phyloP scores from a whole-genome alignment of 164 flowering plant genomes.

The Aristolochia californica region DNA sequence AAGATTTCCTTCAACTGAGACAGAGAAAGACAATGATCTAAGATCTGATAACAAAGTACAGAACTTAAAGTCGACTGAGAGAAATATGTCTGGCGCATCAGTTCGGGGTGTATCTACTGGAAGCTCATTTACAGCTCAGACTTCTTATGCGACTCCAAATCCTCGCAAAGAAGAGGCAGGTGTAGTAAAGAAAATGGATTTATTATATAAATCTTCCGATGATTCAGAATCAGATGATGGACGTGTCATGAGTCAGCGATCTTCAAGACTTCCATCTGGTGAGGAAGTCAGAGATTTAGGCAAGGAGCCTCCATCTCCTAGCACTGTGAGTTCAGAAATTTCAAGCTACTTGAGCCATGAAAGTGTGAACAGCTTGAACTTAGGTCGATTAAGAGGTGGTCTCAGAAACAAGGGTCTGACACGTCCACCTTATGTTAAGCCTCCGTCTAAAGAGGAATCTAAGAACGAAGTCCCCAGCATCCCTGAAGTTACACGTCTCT shows the following conservation, averaged over 20 bases:
- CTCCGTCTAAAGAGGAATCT: conserved; percentile 11
- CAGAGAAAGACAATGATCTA: too few relatives aligned
- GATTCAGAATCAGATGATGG: conserved; percentile 17
- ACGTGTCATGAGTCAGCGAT: neutral
- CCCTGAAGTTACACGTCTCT: neutral
- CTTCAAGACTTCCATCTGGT: neutral
- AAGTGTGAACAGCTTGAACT: conserved; percentile 26
- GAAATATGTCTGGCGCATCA: neutral
- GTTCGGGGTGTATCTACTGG: too few relatives aligned
- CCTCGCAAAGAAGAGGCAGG: too few relatives aligned
- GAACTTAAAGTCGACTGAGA: neutral
- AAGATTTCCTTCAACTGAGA: too few relatives aligned
- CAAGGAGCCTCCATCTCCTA: conserved; percentile 11
- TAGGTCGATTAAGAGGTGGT: conserved; percentile 62
- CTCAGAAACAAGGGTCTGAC: conserved; percentile 45
- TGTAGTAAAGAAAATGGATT: too few relatives aligned
- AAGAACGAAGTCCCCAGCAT: conserved; percentile 9
- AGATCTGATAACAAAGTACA: neutral
- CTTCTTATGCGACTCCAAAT: too few relatives aligned
- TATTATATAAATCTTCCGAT: conserved; percentile 3
- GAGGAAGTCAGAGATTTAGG: neutral
- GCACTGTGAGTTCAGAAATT: conserved; percentile 13
- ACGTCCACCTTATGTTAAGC: conserved; percentile 36
- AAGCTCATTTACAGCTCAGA: too few relatives aligned
- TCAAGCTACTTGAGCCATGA: conserved; percentile 15